Percentiles rank a stretch among this genome's conserved stretches.
phyloP scores from a whole-genome alignment of 192 early-diverging fungal species.

The Backusella liffmaniae region DNA sequence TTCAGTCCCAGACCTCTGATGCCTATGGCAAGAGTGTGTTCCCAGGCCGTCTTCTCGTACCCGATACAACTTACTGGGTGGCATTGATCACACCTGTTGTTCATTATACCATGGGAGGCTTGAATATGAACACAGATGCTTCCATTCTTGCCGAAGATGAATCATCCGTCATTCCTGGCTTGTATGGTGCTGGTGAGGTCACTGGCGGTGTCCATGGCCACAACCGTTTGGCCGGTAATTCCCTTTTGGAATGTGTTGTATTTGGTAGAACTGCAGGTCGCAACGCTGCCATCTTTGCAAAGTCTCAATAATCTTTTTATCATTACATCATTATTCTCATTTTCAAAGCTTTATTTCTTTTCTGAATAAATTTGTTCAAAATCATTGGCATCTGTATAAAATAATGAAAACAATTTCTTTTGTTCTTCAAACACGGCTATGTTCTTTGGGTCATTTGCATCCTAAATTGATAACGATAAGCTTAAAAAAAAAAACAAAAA shows the following conservation, averaged over 20 bases:
- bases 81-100: slow-evolving; percentile 28
- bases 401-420: neutral
- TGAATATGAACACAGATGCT: slow-evolving; percentile 10
- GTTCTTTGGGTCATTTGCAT: neutral
- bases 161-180: slow-evolving; percentile 52
- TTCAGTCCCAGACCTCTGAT: slow-evolving; percentile 12
- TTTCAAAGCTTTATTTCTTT: neutral
- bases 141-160: slow-evolving; percentile 4
- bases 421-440: neutral
- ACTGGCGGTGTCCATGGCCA: slow-evolving; percentile 83
- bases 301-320: neutral
- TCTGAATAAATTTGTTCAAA: slow-evolving; percentile 1
- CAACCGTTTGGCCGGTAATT: slow-evolving; percentile 80
- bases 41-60: slow-evolving; percentile 6
- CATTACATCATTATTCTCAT: neutral
- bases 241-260: slow-evolving; percentile 80
- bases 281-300: slow-evolving; percentile 15
- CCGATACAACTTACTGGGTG: slow-evolving; percentile 21
- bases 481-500: neutral
- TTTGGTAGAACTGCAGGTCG: slow-evolving; percentile 77
- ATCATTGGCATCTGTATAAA: slow-evolving; percentile 7
- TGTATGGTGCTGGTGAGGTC: slow-evolving; percentile 79
- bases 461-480: neutral
- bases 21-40: slow-evolving; percentile 26
- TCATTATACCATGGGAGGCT: slow-evolving; percentile 37